These are phyloP conservation scores for Teratosphaeria zuluensis DNA, from an alignment of 2,329 filamentous ascomycete genomes.

Conservation along the genomic window DNA sequence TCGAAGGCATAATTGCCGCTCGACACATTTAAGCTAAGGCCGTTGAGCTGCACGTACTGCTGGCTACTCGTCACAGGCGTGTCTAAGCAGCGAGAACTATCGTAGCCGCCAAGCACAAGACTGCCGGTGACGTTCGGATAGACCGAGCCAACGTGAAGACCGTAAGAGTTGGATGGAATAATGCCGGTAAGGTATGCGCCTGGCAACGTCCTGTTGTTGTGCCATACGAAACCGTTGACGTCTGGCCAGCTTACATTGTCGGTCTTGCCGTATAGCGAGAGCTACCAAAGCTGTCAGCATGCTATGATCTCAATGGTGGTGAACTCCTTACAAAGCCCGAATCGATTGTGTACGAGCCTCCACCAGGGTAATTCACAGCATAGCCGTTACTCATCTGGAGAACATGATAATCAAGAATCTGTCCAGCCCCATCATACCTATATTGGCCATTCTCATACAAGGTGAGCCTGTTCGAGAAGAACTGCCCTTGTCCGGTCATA, in stretches of 20 bases:
- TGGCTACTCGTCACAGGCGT: constrained; percentile 6
- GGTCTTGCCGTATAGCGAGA: constrained; percentile 6
- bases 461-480: constrained; percentile 3
- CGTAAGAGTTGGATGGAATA: constrained; percentile 10
- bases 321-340: constrained; percentile 5
- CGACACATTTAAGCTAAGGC: constrained; percentile 34
- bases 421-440: not conserved
- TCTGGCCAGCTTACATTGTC: constrained; percentile 1
- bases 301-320: not conserved
- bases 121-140: constrained; percentile 5
- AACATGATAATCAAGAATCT: not conserved
- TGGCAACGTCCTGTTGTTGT: constrained; percentile 2
- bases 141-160: constrained; percentile 10
- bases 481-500: constrained; percentile 4
- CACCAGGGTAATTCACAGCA: constrained; percentile 2
- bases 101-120: constrained; percentile 12
- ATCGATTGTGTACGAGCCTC: constrained; percentile 5
- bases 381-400: constrained; percentile 6
- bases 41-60: constrained; percentile 22
- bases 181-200: constrained; percentile 6
- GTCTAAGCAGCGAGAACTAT: constrained; percentile 7
- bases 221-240: not conserved
- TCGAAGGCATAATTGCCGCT: constrained; percentile 32
- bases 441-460: constrained; percentile 1
- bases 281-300: constrained; percentile 2